Percentiles rank a stretch among this genome's conserved stretches.
Conservation (phyloP, 148 eudicot species). For the Dysphania ambrosioides region DNA sequence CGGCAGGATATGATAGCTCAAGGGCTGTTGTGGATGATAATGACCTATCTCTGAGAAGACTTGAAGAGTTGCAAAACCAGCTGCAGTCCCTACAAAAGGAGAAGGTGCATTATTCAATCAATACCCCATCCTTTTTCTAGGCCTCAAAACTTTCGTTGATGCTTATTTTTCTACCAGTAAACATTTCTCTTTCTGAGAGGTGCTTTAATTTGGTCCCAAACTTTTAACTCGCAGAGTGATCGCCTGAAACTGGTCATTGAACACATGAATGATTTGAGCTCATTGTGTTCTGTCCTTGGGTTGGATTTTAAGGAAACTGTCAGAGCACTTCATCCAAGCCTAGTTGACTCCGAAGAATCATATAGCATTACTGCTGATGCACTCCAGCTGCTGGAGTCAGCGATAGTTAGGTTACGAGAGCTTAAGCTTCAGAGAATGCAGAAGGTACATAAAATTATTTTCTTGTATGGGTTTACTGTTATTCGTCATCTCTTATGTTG, state of each 20-base stretch:
- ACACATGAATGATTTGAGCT: constrained; percentile 42
- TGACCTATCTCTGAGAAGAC: constrained; percentile 45
- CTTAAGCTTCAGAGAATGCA: constrained; percentile 59
- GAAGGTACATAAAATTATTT: constrained; percentile 27
- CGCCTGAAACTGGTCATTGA: constrained; percentile 46
- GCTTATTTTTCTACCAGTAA: neutral
- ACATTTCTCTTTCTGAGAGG: neutral
- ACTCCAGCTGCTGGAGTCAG: constrained; percentile 36
- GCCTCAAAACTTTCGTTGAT: neutral
- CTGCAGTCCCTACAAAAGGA: constrained; percentile 42
- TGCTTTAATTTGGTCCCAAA: neutral
- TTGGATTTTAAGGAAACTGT: constrained; percentile 48
- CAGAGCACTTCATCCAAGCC: constrained; percentile 47
- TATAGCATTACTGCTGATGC: constrained; percentile 41
- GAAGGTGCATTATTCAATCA: constrained; percentile 32
- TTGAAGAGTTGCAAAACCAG: constrained; percentile 44
- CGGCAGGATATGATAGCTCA: constrained; percentile 16
- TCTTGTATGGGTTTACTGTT: constrained; percentile 8
- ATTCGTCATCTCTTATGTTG: neutral
- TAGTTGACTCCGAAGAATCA: constrained; percentile 39
- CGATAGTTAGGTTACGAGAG: constrained; percentile 42
- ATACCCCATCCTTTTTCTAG: neutral
- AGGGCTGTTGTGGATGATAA: constrained; percentile 38
- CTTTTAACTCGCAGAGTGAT: constrained; percentile 39
- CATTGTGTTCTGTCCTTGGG: constrained; percentile 54